These are phyloP conservation scores for Alternaria arborescens DNA, from an alignment of 2,329 filamentous ascomycete species.

Conservation along the genomic window DNA sequence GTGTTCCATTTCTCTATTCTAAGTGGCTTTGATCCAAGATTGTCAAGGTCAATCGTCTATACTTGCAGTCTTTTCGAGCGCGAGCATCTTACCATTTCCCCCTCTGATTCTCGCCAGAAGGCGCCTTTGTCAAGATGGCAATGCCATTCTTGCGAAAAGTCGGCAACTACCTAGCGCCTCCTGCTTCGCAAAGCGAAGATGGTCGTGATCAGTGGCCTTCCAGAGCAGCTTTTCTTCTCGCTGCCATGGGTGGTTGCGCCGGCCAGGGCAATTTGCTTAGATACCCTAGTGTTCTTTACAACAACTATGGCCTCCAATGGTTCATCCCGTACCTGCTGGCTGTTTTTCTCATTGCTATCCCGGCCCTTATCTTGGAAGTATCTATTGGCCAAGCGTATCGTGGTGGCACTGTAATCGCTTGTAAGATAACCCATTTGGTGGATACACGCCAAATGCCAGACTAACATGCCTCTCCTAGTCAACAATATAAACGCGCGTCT, in stretches of 20 bases:
- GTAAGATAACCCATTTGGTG: background rate
- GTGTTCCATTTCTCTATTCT: background rate
- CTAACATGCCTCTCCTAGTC: slow-evolving; percentile 18
- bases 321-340: slow-evolving; percentile 67
- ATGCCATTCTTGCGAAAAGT: slow-evolving; percentile 34
- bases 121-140: slow-evolving; percentile 13
- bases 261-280: slow-evolving; percentile 67
- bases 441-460: background rate
- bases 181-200: slow-evolving; percentile 49
- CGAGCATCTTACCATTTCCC: slow-evolving; percentile 1
- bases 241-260: slow-evolving; percentile 66
- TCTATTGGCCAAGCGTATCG: slow-evolving; percentile 63
- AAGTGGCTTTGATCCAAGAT: background rate
- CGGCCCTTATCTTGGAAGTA: slow-evolving; percentile 65
- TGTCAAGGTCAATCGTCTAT: background rate
- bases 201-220: slow-evolving; percentile 65
- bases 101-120: background rate
- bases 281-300: slow-evolving; percentile 67
- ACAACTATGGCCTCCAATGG: slow-evolving; percentile 68
- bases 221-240: slow-evolving; percentile 63
- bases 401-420: slow-evolving; percentile 64
- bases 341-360: slow-evolving; percentile 65
- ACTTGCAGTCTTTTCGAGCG: background rate
- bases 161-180: slow-evolving; percentile 46
- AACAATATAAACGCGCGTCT: slow-evolving; percentile 62